Evolutionary conservation across 1,139 yeast genomes (phyloP).

Genomic region (Candida sojae): DNA sequence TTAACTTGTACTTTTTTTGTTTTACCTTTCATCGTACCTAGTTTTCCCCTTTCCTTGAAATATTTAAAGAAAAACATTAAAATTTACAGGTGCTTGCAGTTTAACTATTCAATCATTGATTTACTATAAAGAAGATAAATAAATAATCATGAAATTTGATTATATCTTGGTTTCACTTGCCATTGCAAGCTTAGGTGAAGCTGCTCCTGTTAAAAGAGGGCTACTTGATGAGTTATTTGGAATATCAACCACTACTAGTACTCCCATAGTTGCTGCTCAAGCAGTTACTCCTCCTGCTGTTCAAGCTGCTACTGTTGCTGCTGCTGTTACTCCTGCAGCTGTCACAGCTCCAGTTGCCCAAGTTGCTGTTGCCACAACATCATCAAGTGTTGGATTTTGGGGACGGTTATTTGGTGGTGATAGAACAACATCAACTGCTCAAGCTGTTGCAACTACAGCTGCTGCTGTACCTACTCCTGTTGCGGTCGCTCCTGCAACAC

Average conservation of each 20-base stretch:
- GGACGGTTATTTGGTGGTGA: constrained; percentile 9
- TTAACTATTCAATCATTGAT: neutral
- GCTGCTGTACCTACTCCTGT: constrained; percentile 12
- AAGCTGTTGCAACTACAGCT: constrained; percentile 11
- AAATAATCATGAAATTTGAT: constrained; percentile 9
- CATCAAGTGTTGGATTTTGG: constrained; percentile 12
- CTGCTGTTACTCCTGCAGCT: constrained; percentile 8
- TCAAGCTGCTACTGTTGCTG: constrained; percentile 2
- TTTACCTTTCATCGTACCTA: neutral
- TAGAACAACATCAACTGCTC: constrained; percentile 8
- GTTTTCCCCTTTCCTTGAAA: too few relatives aligned
- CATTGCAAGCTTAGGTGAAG: constrained; percentile 12
- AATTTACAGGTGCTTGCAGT: too few relatives aligned
- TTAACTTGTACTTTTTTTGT: neutral
- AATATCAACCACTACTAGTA: constrained; percentile 6
- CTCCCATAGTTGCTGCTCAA: constrained; percentile 15
- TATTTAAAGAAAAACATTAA: too few relatives aligned
- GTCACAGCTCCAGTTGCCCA: constrained; percentile 13
- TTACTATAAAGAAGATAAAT: neutral
- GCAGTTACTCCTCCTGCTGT: constrained; percentile 10
- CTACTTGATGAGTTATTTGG: constrained; percentile 18
- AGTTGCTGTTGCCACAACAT: constrained; percentile 6
- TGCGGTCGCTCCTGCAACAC: constrained; percentile 14
- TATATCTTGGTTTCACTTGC: constrained; percentile 12
- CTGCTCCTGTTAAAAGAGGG: constrained; percentile 19